Evolutionary conservation across 148 eudicot genomes (phyloP), one percentile per base, ranked within the genome.

Genomic region (Bassia scoparia): DNA sequence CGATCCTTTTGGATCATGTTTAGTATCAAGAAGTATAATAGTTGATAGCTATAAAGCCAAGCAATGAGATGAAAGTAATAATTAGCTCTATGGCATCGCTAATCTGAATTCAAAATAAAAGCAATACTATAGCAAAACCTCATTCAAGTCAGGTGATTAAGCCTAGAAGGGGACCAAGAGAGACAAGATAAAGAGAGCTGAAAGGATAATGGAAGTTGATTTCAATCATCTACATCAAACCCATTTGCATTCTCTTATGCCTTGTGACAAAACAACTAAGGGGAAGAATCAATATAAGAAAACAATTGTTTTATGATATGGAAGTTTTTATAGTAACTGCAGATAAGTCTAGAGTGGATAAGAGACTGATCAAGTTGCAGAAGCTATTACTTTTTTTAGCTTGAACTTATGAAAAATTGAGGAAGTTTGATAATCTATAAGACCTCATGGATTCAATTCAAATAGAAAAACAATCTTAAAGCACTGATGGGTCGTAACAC

Each of bases 21-120:
- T 48, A 71, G 79, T 50, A 69, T 70, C 73, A 70, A 77, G 69
- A 63, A 77, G 74, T 64, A 78, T 81, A 70, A n/a, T n/a, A n/a
- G n/a, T 70, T 41, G 56, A 69, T 74, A 48, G 13, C 46, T 65
- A 78, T 44, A 69, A 81, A 63, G 68, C 48, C 68, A 48, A 70
- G 79, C 73, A 68, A 44, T 62, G 61, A 29, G 31, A 24, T 33
- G n/a, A 69, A 69, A 74, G 72, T 69, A 77, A 77, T 64, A 73
- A 73, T 76, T 61, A 76, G 74, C 59, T 33, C 31, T 38, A 67
- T 75, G 74, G 75, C 62, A 65, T 55, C 70, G 61, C 46, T 79
- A 60, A 62, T 52, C 71, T 63, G 24, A 69, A 70, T 68, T 44
- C 75, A 71, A 79, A 27, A 79, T 58, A 52, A 54, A 26, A 0